Percentiles rank a stretch among this genome's conserved stretches.
These are phyloP conservation scores for Heterobasidion annosum DNA, from an alignment of 1,284 basidiomycete genomes.

Conservation along the genomic window DNA sequence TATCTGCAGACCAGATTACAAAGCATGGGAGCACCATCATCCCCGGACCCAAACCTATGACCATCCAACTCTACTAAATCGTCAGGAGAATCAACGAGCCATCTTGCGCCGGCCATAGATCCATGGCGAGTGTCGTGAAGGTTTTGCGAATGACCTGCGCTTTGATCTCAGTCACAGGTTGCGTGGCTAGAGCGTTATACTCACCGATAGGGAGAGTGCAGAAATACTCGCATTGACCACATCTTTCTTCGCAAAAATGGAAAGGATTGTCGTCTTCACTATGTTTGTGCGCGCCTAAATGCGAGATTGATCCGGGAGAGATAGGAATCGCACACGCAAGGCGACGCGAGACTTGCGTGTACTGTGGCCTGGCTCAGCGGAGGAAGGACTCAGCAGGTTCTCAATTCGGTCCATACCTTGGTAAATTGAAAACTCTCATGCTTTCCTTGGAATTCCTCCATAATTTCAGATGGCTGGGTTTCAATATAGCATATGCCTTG, in stretches of 20 bases:
- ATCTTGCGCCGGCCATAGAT: conserved; percentile 48
- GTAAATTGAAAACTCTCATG: conserved; percentile 13
- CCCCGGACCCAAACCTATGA: conserved; percentile 42
- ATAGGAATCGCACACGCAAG: conserved; percentile 35
- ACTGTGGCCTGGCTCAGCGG: conserved; percentile 1
- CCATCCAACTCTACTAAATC: conserved; percentile 44
- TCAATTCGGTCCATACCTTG: background rate
- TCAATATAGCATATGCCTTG: conserved; percentile 10
- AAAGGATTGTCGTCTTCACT: conserved; percentile 28
- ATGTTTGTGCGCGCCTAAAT: conserved; percentile 38
- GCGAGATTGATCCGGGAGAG: conserved; percentile 25
- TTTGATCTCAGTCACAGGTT: background rate
- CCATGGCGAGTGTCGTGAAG: conserved; percentile 58
- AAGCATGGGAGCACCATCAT: conserved; percentile 57
- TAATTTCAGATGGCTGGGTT: conserved; percentile 7
- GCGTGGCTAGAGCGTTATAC: background rate
- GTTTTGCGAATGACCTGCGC: conserved; percentile 46
- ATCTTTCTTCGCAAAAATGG: conserved; percentile 48
- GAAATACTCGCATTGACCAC: conserved; percentile 46
- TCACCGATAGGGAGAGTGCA: conserved; percentile 49
- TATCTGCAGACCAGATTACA: conserved; percentile 42
- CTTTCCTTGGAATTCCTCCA: conserved; percentile 9
- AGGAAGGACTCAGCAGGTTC: too few relatives aligned
- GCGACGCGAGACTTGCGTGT: conserved; percentile 31
- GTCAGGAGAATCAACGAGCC: conserved; percentile 46